Percentiles rank a stretch among this genome's conserved stretches.
These are phyloP conservation scores for Melanopsichium pennsylvanicum DNA, from an alignment of 1,284 basidiomycete genomes.

Conservation along the genomic window DNA sequence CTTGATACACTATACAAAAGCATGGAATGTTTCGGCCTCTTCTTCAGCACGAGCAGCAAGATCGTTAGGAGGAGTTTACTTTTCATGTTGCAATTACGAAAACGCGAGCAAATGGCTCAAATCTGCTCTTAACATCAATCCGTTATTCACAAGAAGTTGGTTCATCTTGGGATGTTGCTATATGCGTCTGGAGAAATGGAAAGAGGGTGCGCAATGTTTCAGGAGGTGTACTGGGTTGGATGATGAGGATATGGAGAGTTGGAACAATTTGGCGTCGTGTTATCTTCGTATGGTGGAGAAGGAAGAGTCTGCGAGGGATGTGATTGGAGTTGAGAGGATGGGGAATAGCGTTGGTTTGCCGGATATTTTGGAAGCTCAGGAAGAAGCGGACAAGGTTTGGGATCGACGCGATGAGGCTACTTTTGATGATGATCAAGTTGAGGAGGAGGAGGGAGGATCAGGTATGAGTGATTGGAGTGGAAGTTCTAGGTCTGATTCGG, in stretches of 20 bases:
- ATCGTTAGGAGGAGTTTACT: slow-evolving; percentile 84
- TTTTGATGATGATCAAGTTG: background rate
- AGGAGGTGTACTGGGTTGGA: slow-evolving; percentile 85
- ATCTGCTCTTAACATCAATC: slow-evolving; percentile 84
- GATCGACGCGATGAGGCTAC: slow-evolving; percentile 6
- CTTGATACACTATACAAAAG: slow-evolving; percentile 78
- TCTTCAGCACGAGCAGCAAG: slow-evolving; percentile 89
- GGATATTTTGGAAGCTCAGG: slow-evolving; percentile 43
- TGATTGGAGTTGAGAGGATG: slow-evolving; percentile 36
- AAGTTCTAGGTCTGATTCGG: slow-evolving; percentile 39
- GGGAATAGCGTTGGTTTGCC: slow-evolving; percentile 28
- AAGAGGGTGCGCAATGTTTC: slow-evolving; percentile 83
- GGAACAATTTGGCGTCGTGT: slow-evolving; percentile 96
- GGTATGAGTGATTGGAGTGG: slow-evolving; percentile 40
- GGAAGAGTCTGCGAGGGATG: slow-evolving; percentile 21
- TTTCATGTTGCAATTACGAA: slow-evolving; percentile 74
- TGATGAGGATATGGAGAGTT: slow-evolving; percentile 95
- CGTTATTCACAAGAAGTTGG: slow-evolving; percentile 86
- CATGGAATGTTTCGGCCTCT: slow-evolving; percentile 81
- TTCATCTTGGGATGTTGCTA: slow-evolving; percentile 92
- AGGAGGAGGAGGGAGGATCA: slow-evolving; percentile 9
- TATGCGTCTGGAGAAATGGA: slow-evolving; percentile 77
- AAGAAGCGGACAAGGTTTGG: slow-evolving; percentile 45
- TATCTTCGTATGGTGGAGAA: slow-evolving; percentile 72
- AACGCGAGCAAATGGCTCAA: slow-evolving; percentile 74